Conservation (phyloP, 768 basidiomycete genomes). For the Coprinellus micaceus region DNA sequence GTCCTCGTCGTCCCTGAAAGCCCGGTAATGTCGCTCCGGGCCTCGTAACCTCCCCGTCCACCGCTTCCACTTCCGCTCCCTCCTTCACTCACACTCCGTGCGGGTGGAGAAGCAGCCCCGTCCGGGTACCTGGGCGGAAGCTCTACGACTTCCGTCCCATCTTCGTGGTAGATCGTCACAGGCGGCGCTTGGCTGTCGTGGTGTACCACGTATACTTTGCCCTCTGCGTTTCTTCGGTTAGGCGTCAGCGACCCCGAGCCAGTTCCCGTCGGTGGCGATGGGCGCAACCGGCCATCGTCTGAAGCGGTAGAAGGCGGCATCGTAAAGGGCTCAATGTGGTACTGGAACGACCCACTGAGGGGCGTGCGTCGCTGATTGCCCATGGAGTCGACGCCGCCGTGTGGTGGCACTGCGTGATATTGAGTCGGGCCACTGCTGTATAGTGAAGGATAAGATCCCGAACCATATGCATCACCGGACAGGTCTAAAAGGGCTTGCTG, state of each 20-base stretch:
- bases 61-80: slow-evolving; percentile 14
- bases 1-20: not conserved
- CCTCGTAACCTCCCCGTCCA: slow-evolving; percentile 16
- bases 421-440: slow-evolving; percentile 15
- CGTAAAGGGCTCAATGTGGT: slow-evolving; percentile 43
- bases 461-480: slow-evolving; percentile 17
- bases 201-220: slow-evolving; percentile 54
- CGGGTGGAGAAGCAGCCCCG: slow-evolving; percentile 8
- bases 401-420: slow-evolving; percentile 27
- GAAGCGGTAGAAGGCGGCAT: slow-evolving; percentile 22
- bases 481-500: slow-evolving; percentile 25
- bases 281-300: slow-evolving; percentile 26
- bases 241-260: slow-evolving; percentile 10
- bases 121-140: slow-evolving; percentile 51
- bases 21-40: slow-evolving; percentile 9
- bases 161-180: slow-evolving; percentile 53
- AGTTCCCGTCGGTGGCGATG: slow-evolving; percentile 8
- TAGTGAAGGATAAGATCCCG: slow-evolving; percentile 17
- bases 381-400: slow-evolving; percentile 10
- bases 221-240: slow-evolving; percentile 8
- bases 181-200: slow-evolving; percentile 57
- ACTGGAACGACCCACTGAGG: slow-evolving; percentile 15
- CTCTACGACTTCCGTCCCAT: slow-evolving; percentile 57
- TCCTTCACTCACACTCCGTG: slow-evolving; percentile 11
- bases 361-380: not conserved